Evolutionary conservation across 2,329 filamentous ascomycete genomes (phyloP).

Genomic region (Aureobasidium sp.): DNA sequence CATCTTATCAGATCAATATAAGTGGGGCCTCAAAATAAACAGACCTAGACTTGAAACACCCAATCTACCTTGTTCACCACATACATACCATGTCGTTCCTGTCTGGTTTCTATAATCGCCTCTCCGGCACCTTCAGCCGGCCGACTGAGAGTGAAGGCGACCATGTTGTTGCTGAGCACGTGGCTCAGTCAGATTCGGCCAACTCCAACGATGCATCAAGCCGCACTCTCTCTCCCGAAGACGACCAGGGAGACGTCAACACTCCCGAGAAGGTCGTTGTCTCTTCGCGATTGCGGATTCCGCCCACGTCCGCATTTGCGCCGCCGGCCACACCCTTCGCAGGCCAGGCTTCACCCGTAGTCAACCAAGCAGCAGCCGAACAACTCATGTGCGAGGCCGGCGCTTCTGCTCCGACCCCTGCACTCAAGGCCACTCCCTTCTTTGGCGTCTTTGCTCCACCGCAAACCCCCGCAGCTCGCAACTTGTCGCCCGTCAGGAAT

Average conservation of each 20-base stretch:
- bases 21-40: conserved; percentile 6
- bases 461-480: neutral
- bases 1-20: neutral
- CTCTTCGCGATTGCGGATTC: neutral
- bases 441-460: conserved; percentile 12
- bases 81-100: conserved; percentile 1
- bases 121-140: neutral
- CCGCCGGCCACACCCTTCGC: conserved; percentile 8
- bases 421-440: conserved; percentile 1
- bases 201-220: conserved; percentile 4
- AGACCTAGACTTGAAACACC: neutral
- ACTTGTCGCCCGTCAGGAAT: conserved; percentile 3
- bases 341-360: neutral
- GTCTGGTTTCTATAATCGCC: neutral
- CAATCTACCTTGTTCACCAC: neutral
- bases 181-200: neutral
- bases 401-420: neutral
- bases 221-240: conserved; percentile 10
- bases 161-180: neutral
- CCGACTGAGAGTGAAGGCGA: neutral
- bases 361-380: conserved; percentile 7
- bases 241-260: conserved; percentile 1
- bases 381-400: conserved; percentile 11
- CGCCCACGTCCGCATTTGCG: neutral
- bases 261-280: neutral